Evolutionary conservation across 2,329 filamentous ascomycete genomes (phyloP), one percentile per base, ranked within the genome.

Genomic region (Claviceps humidiphila): DNA sequence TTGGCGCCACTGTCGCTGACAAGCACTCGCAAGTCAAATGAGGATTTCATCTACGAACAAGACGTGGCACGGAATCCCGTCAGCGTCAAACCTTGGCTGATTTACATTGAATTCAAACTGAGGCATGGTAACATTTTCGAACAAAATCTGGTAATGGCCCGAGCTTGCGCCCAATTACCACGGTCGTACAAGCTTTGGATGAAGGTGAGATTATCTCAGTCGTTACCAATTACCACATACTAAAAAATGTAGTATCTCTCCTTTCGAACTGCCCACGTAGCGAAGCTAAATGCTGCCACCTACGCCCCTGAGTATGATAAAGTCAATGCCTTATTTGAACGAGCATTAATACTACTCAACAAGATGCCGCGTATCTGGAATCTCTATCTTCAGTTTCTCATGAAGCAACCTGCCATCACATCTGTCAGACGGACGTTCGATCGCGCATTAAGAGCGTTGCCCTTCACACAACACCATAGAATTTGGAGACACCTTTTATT

Each of bases 301-400:
- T 89, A 87, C 66, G 81, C 81, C 50, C 72, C 79, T 54, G 90
- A 98, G 64, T 97, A 85, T 69, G 79, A 83, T 64, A 98, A 97
- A 69, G 89, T 97, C 66, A 98, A 98, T 66, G 78, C 87, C 51
- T 80, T 97, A 42, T 98, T 95, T 66, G 93, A 98, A 71, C 81
- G 88, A 60, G 90, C 93, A 3, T 73, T 98, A 50, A 87, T 96
- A 54, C 76, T 98, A 42, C 78, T 98, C 56, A 96, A 98, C 72
- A 98, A 98, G 72, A 98, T 98, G 93, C 93, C 94, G 24, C 81
- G 82, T 59, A 93, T 98, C 64, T 98, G 93, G 94, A 90, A 96
- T 66, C 88, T 97, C 82, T 98, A 96, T 66, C 81, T 98, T 56
- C 79, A 79, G 48, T 97, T 98, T 64, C 75, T 98, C 53, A 81